Percentiles rank a stretch among this genome's conserved stretches.
These are phyloP conservation scores for Chamaecyparis obtusa DNA, from an alignment of 75 land plant genomes.

Conservation along the genomic window DNA sequence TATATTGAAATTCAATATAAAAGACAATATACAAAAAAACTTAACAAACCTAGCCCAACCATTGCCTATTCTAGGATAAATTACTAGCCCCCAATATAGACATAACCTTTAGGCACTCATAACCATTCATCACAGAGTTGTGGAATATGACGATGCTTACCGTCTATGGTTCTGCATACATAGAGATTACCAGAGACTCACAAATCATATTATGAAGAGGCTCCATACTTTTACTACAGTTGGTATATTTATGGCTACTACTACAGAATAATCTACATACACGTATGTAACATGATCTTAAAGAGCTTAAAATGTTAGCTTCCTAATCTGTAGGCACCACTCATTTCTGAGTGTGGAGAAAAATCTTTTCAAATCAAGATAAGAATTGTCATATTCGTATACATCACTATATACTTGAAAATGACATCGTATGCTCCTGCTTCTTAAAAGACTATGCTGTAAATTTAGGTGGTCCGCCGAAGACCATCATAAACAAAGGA, in stretches of 20 bases:
- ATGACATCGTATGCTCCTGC: too few relatives aligned
- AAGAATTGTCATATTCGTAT: background rate
- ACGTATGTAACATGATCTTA: background rate
- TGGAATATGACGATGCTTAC: background rate
- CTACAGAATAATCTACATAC: background rate
- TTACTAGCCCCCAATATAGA: background rate
- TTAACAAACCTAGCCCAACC: background rate
- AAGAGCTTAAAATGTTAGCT: background rate
- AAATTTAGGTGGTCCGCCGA: slow-evolving; percentile 57
- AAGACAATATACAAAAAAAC: background rate
- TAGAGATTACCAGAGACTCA: background rate
- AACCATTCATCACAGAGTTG: background rate
- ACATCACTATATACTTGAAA: background rate
- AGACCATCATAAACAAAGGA: slow-evolving; percentile 54
- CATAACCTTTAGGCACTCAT: background rate
- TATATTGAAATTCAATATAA: too few relatives aligned
- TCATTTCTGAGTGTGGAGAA: background rate
- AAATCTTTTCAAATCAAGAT: background rate
- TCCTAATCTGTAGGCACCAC: background rate
- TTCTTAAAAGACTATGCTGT: too few relatives aligned
- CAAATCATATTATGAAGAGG: background rate
- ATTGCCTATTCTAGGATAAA: background rate
- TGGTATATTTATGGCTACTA: background rate
- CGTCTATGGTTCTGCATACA: background rate
- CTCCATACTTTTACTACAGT: background rate